A percentile compares a stretch with the other conserved stretches of the same genome.
Conservation (phyloP, 371 early-diverging fungal genomes). For the Apophysomyces elegans region DNA sequence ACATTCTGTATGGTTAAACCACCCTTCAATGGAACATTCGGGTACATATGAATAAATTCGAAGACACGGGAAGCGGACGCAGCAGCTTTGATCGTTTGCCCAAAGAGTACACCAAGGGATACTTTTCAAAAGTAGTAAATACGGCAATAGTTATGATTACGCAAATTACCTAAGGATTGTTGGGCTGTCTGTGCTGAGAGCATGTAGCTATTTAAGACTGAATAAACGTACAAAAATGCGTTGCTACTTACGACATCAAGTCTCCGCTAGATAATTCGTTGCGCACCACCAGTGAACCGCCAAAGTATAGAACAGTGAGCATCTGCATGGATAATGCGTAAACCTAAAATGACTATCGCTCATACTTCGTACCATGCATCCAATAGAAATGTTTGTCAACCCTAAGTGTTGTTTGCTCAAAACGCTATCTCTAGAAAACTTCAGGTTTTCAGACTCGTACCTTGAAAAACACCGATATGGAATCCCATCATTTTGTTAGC, state of each 20-base stretch:
- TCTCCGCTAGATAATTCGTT: conserved; percentile 73
- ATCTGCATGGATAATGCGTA: conserved; percentile 20
- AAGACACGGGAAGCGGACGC: conserved; percentile 72
- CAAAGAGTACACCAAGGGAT: conserved; percentile 75
- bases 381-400: conserved; percentile 71
- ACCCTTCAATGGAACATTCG: conserved; percentile 53
- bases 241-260: conserved; percentile 59
- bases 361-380: conserved; percentile 55
- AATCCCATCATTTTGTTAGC: conserved; percentile 63
- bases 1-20: conserved; percentile 42
- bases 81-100: conserved; percentile 75
- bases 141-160: too few species aligned
- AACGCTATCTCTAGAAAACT: too few species aligned
- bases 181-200: conserved; percentile 80
- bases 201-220: conserved; percentile 54
- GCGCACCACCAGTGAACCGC: conserved; percentile 71
- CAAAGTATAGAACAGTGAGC: conserved; percentile 73
- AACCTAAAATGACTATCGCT: background rate
- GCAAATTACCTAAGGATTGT: conserved; percentile 61
- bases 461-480: conserved; percentile 84
- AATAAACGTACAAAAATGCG: background rate
- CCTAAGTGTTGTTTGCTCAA: conserved; percentile 26
- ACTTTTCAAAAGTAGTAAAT: conserved; percentile 25
- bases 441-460: conserved; percentile 19
- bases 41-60: conserved; percentile 62